Conservation (phyloP, 441 rosid species). For the Gossypium schwendimanii region DNA sequence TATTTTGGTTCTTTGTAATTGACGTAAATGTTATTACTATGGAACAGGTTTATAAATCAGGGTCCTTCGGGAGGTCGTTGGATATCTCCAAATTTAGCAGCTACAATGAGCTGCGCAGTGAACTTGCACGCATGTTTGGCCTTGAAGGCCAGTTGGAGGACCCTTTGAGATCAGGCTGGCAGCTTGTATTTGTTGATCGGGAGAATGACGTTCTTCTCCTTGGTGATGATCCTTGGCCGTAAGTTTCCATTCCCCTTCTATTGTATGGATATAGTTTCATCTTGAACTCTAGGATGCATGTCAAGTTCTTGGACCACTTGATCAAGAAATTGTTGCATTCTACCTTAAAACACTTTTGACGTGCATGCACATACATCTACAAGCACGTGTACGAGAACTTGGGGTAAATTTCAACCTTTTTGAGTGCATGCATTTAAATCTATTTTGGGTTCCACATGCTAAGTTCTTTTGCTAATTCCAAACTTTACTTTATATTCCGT, state of each 20-base stretch:
- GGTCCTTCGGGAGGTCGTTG: slow-evolving; percentile 85
- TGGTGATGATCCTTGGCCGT: slow-evolving; percentile 99
- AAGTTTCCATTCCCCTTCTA: slow-evolving; percentile 26
- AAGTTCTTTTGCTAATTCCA: neutral
- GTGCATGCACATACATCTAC: neutral
- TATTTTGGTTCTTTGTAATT: neutral
- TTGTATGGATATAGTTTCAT: neutral
- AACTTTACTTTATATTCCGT: neutral
- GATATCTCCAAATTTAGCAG: slow-evolving; percentile 93
- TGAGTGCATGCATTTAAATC: slow-evolving; percentile 2
- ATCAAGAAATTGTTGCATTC: neutral
- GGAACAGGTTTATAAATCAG: slow-evolving; percentile 77
- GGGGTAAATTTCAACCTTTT: neutral
- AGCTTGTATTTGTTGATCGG: slow-evolving; percentile 99
- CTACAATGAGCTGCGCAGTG: slow-evolving; percentile 90
- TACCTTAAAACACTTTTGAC: neutral
- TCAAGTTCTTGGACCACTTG: neutral
- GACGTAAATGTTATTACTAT: neutral
- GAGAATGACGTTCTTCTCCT: slow-evolving; percentile 99
- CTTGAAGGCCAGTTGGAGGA: slow-evolving; percentile 95
- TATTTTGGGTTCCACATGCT: neutral
- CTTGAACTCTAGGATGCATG: neutral
- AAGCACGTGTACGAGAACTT: neutral
- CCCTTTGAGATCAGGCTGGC: slow-evolving; percentile 99
- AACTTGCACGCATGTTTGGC: slow-evolving; percentile 91